These are phyloP conservation scores for Chytridium lagenaria DNA, from an alignment of 371 early-diverging fungal species.

Conservation along the genomic window DNA sequence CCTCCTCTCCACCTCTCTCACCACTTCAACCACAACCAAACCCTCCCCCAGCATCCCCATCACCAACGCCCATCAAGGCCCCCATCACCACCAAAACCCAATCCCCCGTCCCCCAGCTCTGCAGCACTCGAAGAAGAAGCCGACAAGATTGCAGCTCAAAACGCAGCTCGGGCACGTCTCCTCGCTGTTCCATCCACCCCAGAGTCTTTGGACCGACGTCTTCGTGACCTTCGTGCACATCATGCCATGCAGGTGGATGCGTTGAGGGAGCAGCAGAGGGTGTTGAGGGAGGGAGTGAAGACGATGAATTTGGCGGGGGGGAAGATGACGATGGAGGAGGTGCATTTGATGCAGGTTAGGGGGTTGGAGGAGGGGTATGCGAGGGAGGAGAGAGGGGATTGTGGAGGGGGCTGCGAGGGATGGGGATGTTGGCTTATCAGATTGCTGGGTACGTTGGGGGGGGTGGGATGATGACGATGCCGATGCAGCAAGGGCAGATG, in stretches of 20 bases:
- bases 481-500: neutral
- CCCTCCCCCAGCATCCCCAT: constrained; percentile 17
- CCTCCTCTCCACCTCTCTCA: too few species aligned
- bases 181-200: constrained; percentile 17
- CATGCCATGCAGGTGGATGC: constrained; percentile 30
- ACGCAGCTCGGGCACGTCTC: constrained; percentile 31
- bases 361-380: neutral
- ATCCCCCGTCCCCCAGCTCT: neutral
- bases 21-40: too few species aligned
- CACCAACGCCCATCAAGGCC: constrained; percentile 14
- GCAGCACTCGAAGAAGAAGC: constrained; percentile 15
- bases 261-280: constrained; percentile 71
- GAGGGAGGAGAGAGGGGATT: constrained; percentile 5
- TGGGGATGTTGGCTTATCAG: constrained; percentile 15
- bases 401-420: constrained; percentile 2
- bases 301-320: neutral
- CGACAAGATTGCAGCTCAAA: constrained; percentile 30
- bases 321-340: constrained; percentile 4
- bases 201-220: constrained; percentile 21
- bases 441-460: neutral
- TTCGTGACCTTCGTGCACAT: constrained; percentile 24
- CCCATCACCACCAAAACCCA: constrained; percentile 24
- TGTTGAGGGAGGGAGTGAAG: constrained; percentile 19
- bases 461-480: neutral
- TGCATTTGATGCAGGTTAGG: neutral